Base-by-base conservation (phyloP, 2,329 filamentous ascomycete species). In the Pseudocercospora ulei region DNA sequence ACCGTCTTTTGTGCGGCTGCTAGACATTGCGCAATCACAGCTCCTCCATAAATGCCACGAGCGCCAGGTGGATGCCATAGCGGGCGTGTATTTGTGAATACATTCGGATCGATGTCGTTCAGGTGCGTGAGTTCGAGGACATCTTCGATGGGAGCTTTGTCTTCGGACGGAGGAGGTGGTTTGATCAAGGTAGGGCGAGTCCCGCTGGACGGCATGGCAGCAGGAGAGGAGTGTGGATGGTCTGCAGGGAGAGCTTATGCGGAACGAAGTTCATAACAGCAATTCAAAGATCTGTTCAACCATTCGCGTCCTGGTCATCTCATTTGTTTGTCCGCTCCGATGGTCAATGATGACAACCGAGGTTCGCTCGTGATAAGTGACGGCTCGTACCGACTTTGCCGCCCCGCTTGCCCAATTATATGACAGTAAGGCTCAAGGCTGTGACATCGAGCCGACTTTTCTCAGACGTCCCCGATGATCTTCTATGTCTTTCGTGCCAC, bases 51-150 rank as follows among this genome's bases (percentile, higher is more conserved):
- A 63, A 98, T 86, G 44, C 90, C 90, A 38, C 90, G 78, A 2
- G 90, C 90, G 12, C 85, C 86, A 0, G 83, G 80, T 0, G 90
- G 90, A 53, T 92, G 87, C 87, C 87, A 96, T 46, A 90, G 72
- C 13, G 81, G 81, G 23, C 86, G 81, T 2, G 86, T 83, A 62
- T 98, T 98, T 39, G 90, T 96, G 68, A 90, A 98, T 52, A 96
- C 79, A 60, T 94, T 82, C 41, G 80, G 80, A 28, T 81, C 80
- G 47, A 90, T 75, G 46, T 82, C 79, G 38, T 69, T 69, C 36
- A 95, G 70, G 49, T 85, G 81, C 3, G 82, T 90, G 52, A 95
- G 70, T 56, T 94, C 86, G 39, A 95, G 73, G 33, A 83, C 79
- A 63, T 92, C 88, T 65, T 96, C 88, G 47, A 96, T 92, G 8